Base-by-base conservation (phyloP, 495 filamentous ascomycete species). In the Parathielavia hyrcaniae region DNA sequence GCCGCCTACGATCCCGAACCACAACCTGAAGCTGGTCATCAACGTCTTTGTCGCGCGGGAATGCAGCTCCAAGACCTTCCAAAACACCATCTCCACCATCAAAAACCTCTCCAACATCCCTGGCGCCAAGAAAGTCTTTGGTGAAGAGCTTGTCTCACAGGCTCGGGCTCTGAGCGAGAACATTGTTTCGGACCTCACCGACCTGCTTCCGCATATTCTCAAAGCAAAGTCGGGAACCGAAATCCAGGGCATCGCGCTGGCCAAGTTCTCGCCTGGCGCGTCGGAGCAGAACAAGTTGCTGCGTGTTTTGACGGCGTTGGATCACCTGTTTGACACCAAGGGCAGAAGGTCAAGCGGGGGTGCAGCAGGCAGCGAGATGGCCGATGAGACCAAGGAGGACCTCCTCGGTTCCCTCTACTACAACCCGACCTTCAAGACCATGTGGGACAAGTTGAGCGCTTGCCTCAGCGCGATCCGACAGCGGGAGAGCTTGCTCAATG, bases 281-380 rank as follows among this genome's bases (percentile, higher is more conserved):
- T 97, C 93, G 10, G 91, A 97, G 64, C 93, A 97, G 70, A 90
- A 91, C 47, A 99, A 97, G 70, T 75, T 99, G 44, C 80, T 97
- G 20, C 86, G 95, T 55, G 86, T 96, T n/a, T 72, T 99, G 17
- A 96, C 91, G 3, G 93, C 95, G 2, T 84, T 99, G 47, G 93
- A 97, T 67, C 96, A 97, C 69, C 75, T 99, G 53, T 99, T 97
- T 67, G 89, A 92, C 59, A 84, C 83, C 22, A 80, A 81, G 65
- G 70, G 76, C 57, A 80, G 81, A 62, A 82, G 82, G 67, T 82
- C 82, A 65, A 74, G 77, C 9, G 79, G 81, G 58, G 82, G 50
- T 13, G 49, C 84, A 45, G 85, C 85, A 50, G 71, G 75, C 14
- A 77, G 78, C 35, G 77, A 76, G 39, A 75, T 80, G 32, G 72